Evolutionary conservation across 2,329 filamentous ascomycete species (phyloP).

Genomic region (Verticillium isaacii): DNA sequence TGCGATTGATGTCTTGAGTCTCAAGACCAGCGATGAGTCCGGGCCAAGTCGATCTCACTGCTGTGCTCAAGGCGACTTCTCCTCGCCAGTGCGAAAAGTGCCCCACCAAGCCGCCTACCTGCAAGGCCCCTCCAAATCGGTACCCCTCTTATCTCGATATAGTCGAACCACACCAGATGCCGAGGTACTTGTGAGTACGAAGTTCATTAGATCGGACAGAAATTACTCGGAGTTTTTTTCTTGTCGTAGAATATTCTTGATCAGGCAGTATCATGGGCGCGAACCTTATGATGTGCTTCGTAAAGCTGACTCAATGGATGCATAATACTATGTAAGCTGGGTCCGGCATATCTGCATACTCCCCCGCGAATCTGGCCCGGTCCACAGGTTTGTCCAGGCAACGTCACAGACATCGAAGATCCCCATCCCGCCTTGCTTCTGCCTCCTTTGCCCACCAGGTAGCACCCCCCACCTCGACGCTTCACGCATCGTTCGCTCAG

Average conservation of each 20-base stretch:
- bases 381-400: conserved; percentile 1
- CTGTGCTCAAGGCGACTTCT: neutral
- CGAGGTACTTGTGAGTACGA: too few relatives aligned
- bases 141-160: neutral
- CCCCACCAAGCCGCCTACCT: neutral
- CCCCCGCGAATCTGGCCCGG: neutral
- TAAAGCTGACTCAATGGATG: neutral
- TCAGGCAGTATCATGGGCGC: neutral
- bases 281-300: neutral
- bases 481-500: neutral
- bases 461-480: conserved; percentile 1
- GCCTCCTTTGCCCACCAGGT: neutral
- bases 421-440: conserved; percentile 2
- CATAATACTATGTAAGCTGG: neutral
- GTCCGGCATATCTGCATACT: neutral
- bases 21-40: neutral
- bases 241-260: too few relatives aligned
- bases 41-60: neutral
- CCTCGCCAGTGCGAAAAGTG: neutral
- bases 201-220: neutral
- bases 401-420: conserved; percentile 4
- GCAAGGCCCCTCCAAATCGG: neutral
- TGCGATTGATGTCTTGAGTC: neutral
- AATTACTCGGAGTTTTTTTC: too few relatives aligned
- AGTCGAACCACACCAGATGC: neutral